Percentiles rank a stretch among this genome's conserved stretches.
Conservation (phyloP, 306 rosid species). For the Vigna mungo region DNA sequence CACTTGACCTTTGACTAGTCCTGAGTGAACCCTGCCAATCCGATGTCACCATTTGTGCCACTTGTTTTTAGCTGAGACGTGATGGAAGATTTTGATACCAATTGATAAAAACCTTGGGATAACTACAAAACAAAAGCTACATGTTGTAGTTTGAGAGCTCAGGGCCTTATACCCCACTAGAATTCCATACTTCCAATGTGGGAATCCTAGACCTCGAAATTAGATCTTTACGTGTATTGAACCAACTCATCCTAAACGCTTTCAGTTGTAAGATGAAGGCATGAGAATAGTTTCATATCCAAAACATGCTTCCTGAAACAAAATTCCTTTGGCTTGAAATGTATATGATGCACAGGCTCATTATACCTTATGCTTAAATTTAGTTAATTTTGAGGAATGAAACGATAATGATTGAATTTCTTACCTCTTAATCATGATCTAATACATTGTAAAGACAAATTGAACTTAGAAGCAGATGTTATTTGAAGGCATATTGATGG, state of each 20-base stretch:
- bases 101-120: too few species aligned
- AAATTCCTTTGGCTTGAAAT: constrained; percentile 22
- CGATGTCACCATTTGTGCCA: too few species aligned
- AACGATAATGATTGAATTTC: constrained; percentile 20
- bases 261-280: constrained; percentile 19
- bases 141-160: too few species aligned
- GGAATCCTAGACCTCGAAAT: background rate
- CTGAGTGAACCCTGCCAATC: too few species aligned
- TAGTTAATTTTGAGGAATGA: constrained; percentile 30
- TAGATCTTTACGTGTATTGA: background rate
- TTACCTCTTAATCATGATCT: constrained; percentile 19
- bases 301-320: background rate
- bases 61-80: too few species aligned
- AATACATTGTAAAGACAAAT: constrained; percentile 12
- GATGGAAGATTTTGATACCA: too few species aligned
- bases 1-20: background rate
- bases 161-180: background rate
- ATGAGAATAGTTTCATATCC: constrained; percentile 13
- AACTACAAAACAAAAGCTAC: too few species aligned
- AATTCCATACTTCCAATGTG: background rate
- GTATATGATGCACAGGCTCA: constrained; percentile 12
- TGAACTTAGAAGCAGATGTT: constrained; percentile 23
- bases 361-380: constrained; percentile 19
- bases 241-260: constrained; percentile 41
- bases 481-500: constrained; percentile 30